Percentiles rank a stretch among this genome's conserved stretches.
Conservation (phyloP, 768 basidiomycete genomes). For the Lentinula raphanica region DNA sequence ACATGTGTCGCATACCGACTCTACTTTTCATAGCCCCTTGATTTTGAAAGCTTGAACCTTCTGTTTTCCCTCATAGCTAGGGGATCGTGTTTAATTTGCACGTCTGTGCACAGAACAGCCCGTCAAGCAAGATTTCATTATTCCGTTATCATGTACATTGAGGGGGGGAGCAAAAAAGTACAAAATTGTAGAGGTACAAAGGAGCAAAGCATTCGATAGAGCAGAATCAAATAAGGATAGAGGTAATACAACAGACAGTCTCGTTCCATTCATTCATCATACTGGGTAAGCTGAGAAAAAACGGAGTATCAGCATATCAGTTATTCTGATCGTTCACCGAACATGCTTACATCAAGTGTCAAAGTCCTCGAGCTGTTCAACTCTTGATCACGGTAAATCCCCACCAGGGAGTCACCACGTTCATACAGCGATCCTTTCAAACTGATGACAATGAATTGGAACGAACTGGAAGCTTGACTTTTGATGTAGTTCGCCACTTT, state of each 20-base stretch:
- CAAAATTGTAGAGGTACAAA: neutral
- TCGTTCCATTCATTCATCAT: slow-evolving; percentile 50
- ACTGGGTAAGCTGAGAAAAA: slow-evolving; percentile 49
- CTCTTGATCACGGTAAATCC: slow-evolving; percentile 92
- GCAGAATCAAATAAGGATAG: neutral
- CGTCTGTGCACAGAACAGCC: too few species aligned
- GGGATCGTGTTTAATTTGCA: too few species aligned
- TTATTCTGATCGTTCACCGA: neutral
- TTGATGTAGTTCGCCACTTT: slow-evolving; percentile 94
- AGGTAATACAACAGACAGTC: neutral
- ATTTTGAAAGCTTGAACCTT: too few species aligned
- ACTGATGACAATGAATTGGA: slow-evolving; percentile 98
- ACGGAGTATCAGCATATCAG: neutral
- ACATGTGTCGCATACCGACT: too few species aligned
- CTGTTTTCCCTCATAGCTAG: too few species aligned
- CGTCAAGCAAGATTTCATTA: too few species aligned
- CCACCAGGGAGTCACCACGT: slow-evolving; percentile 83
- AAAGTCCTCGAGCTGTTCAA: slow-evolving; percentile 88
- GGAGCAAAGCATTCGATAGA: neutral
- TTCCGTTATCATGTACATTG: too few species aligned
- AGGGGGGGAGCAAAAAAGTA: neutral
- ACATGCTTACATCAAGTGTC: slow-evolving; percentile 77
- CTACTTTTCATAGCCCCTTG: too few species aligned
- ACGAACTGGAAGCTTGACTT: slow-evolving; percentile 71
- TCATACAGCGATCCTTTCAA: slow-evolving; percentile 92